Percentiles rank a stretch among this genome's conserved stretches.
Conservation (phyloP, 306 rosid genomes). For the Trifolium repens region DNA sequence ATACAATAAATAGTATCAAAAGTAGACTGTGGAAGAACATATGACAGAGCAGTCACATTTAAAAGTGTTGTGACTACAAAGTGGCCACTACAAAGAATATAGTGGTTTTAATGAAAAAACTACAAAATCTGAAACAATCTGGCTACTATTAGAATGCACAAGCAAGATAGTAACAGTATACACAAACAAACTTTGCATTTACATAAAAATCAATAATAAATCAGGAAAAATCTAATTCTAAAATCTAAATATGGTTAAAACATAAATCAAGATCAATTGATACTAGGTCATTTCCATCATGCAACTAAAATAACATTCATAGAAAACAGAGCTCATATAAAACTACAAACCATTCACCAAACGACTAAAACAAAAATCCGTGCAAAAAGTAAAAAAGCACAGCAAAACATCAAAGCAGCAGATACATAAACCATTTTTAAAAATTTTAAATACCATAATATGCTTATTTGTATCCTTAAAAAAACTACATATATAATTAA, state of each 20-base stretch:
- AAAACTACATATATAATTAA: not conserved
- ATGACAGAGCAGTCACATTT: not conserved
- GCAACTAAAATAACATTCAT: not conserved
- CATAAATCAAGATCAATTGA: not conserved
- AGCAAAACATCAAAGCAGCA: not conserved
- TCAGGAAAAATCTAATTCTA: not conserved
- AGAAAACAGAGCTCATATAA: not conserved
- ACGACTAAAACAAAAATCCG: too few relatives aligned
- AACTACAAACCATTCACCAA: not conserved
- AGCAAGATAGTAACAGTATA: not conserved
- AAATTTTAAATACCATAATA: not conserved
- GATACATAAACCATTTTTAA: not conserved
- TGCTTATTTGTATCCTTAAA: not conserved
- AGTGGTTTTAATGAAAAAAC: not conserved
- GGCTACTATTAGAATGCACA: not conserved
- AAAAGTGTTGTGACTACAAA: not conserved
- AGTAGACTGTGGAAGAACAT: not conserved
- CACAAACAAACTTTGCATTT: not conserved
- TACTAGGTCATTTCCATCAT: not conserved
- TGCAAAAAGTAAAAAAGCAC: not conserved
- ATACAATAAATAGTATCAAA: constrained; percentile 4
- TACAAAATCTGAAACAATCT: not conserved
- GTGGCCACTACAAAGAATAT: not conserved
- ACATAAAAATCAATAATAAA: not conserved
- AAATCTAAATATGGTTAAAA: constrained; percentile 5